A percentile compares a stretch with the other conserved stretches of the same genome.
Conservation (phyloP, 176 grass and related monocot genomes). For the Musa acuminata region DNA sequence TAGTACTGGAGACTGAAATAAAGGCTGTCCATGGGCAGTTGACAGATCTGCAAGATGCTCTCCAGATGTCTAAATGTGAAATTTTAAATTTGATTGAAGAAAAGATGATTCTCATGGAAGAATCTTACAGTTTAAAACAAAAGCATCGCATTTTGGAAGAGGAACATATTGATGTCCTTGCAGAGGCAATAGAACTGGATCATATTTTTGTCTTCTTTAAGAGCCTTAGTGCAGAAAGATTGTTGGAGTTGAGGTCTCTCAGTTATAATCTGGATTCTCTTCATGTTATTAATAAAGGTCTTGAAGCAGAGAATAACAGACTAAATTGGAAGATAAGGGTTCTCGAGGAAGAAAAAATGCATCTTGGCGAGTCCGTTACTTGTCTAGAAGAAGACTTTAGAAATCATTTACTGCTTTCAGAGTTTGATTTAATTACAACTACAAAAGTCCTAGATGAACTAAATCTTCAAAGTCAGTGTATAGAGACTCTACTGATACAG, state of each 20-base stretch:
- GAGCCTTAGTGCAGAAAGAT: constrained; percentile 30
- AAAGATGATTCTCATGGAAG: constrained; percentile 35
- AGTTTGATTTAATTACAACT: constrained; percentile 51
- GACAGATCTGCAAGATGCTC: constrained; percentile 30
- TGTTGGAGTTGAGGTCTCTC: constrained; percentile 22
- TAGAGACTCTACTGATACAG: constrained; percentile 29
- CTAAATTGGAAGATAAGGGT: constrained; percentile 30
- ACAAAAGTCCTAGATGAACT: constrained; percentile 43
- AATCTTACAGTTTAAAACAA: constrained; percentile 40
- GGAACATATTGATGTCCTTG: constrained; percentile 30
- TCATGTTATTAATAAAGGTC: constrained; percentile 42
- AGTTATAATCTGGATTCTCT: constrained; percentile 58
- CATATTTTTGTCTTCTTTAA: constrained; percentile 66
- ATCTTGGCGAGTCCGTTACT: constrained; percentile 40
- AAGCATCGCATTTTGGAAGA: constrained; percentile 36
- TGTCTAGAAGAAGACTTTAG: constrained; percentile 51
- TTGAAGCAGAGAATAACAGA: constrained; percentile 30
- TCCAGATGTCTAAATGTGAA: constrained; percentile 36
- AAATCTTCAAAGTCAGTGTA: constrained; percentile 37
- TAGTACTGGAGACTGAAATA: constrained; percentile 41
- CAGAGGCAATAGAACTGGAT: constrained; percentile 57
- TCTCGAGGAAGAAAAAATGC: constrained; percentile 53
- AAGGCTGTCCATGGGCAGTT: constrained; percentile 37
- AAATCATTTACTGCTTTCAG: constrained; percentile 51
- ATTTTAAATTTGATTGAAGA: constrained; percentile 32